Percentiles rank a stretch among this genome's conserved stretches.
These are phyloP conservation scores for Seminavis robusta DNA, from an alignment of 108 stramenopile genomes.

Conservation along the genomic window DNA sequence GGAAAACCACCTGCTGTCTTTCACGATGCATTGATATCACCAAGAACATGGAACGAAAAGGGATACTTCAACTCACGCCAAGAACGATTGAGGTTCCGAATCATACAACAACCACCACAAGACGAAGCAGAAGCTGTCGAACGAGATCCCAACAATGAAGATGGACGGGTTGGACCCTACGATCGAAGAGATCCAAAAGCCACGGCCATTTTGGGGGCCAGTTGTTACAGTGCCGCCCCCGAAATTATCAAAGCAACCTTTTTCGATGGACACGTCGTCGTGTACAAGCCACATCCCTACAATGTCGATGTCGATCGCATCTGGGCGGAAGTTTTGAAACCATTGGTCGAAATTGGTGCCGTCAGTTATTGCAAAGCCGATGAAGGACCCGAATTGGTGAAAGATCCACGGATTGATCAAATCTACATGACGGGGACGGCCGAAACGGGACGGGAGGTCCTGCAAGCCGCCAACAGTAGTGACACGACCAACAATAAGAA, in stretches of 20 bases:
- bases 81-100: background rate
- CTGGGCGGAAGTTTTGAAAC: background rate
- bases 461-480: background rate
- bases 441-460: background rate
- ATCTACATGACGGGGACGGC: conserved; percentile 2
- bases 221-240: background rate
- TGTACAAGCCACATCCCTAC: conserved; percentile 1
- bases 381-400: background rate
- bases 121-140: no score
- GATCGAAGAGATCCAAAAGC: background rate
- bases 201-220: background rate
- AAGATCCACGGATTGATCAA: background rate
- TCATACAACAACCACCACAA: background rate
- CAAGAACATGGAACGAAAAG: background rate
- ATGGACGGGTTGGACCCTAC: background rate
- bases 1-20: background rate
- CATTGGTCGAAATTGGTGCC: background rate
- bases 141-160: background rate
- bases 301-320: background rate
- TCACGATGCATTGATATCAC: background rate
- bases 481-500: no score
- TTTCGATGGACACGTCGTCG: background rate
- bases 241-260: conserved; percentile 3
- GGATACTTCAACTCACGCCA: background rate
- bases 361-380: background rate